Percentiles rank a stretch among this genome's conserved stretches.
Evolutionary conservation across 1,284 basidiomycete genomes (phyloP).

Genomic region (Cystobasidium pallidum): DNA sequence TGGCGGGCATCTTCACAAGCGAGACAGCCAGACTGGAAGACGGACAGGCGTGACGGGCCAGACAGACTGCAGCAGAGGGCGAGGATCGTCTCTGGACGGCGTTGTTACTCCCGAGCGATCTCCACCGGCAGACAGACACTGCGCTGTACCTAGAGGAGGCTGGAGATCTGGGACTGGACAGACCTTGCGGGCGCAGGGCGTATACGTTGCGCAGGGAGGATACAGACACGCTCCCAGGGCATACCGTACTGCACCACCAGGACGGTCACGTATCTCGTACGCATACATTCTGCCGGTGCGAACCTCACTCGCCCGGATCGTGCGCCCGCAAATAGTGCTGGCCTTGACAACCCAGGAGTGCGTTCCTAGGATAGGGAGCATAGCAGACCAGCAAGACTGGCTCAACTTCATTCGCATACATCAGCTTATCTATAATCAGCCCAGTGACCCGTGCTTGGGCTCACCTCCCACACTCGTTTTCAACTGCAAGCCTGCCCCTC

Average conservation of each 20-base stretch:
- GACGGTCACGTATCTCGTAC: too few species aligned
- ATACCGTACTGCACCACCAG: too few species aligned
- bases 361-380: too few species aligned
- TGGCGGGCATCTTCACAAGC: neutral
- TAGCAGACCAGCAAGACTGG: slow-evolving; percentile 7
- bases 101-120: too few species aligned
- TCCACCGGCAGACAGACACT: neutral
- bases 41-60: neutral
- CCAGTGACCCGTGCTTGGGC: neutral
- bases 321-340: neutral
- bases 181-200: too few species aligned
- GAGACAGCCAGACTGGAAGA: neutral
- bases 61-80: too few species aligned
- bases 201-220: too few species aligned
- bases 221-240: neutral
- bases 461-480: slow-evolving; percentile 5
- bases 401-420: neutral
- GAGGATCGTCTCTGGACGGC: too few species aligned
- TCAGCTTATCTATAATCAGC: neutral
- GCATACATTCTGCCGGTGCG: neutral
- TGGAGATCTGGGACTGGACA: neutral
- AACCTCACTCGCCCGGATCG: slow-evolving; percentile 21
- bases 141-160: slow-evolving; percentile 8
- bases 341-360: neutral
- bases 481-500: neutral